Evolutionary conservation across 306 rosid genomes (phyloP).

Genomic region (Cucumis sativus): Cucumber_9930_V3 NC_026660.2:24694001-24694500

Average conservation of each 20-base stretch:
- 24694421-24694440: slow-evolving; percentile 62
- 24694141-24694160: slow-evolving; percentile 52
- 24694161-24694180: slow-evolving; percentile 66
- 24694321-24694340: not conserved
- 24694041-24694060: not conserved
- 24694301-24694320: not conserved
- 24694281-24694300: slow-evolving; percentile 46
- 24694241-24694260: slow-evolving; percentile 86
- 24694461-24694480: slow-evolving; percentile 60
- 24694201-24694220: slow-evolving; percentile 68
- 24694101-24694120: slow-evolving; percentile 88
- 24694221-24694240: slow-evolving; percentile 86
- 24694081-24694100: slow-evolving; percentile 22
- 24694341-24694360: not conserved
- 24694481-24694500: slow-evolving; percentile 78
- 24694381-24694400: slow-evolving; percentile 88
- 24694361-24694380: slow-evolving; percentile 25
- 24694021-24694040: not conserved
- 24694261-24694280: slow-evolving; percentile 98
- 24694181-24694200: slow-evolving; percentile 60
- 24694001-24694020: not conserved
- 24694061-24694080: not conserved
- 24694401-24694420: slow-evolving; percentile 75
- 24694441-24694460: slow-evolving; percentile 82
- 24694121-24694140: slow-evolving; percentile 69